These are phyloP conservation scores for Cyathus striatus DNA, from an alignment of 768 basidiomycete genomes.

Conservation along the genomic window DNA sequence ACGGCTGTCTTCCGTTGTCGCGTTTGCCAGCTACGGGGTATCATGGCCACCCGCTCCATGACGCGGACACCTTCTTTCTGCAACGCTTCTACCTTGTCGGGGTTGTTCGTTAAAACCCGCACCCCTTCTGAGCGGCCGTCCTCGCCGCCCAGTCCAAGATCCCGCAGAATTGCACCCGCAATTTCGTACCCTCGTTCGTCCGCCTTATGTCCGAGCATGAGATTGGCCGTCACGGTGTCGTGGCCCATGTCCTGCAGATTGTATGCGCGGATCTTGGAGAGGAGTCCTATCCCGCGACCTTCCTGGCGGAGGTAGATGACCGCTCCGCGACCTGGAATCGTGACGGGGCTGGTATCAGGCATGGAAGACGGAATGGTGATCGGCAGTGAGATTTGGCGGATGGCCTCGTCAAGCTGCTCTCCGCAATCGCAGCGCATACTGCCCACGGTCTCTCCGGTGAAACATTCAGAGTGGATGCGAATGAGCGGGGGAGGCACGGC, in stretches of 20 bases:
- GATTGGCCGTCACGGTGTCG: conserved; percentile 97
- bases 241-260: conserved; percentile 97
- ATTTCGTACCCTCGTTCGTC: conserved; percentile 93
- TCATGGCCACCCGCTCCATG: conserved; percentile 87
- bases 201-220: conserved; percentile 90
- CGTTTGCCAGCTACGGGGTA: conserved; percentile 83
- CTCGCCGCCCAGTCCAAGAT: conserved; percentile 68
- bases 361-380: conserved; percentile 39
- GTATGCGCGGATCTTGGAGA: conserved; percentile 96
- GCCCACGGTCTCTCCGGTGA: conserved; percentile 96
- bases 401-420: conserved; percentile 97
- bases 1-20: conserved; percentile 26
- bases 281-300: conserved; percentile 92
- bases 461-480: conserved; percentile 97
- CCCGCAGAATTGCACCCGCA: conserved; percentile 84
- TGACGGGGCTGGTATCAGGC: conserved; percentile 21
- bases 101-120: conserved; percentile 92
- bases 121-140: conserved; percentile 44
- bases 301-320: conserved; percentile 96
- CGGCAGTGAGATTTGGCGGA: conserved; percentile 79
- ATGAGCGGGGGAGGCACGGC: conserved; percentile 73
- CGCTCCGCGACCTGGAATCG: conserved; percentile 82
- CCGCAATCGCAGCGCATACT: conserved; percentile 99
- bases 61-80: conserved; percentile 79
- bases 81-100: conserved; percentile 90